phyloP scores from a whole-genome alignment of 306 rosid genomes.

The Luffa acutangula region DNA sequence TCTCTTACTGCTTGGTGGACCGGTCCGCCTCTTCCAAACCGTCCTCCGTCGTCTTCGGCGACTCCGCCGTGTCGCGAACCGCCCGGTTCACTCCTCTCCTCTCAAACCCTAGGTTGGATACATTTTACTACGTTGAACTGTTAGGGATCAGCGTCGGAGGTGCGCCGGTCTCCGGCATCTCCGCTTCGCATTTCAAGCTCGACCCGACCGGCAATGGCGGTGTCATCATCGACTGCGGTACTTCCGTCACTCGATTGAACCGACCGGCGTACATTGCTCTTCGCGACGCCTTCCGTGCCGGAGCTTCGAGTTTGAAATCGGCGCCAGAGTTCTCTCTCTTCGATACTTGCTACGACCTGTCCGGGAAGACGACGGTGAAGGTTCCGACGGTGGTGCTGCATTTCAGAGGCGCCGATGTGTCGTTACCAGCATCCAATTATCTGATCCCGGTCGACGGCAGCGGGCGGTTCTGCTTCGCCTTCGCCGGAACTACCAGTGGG shows the following conservation, averaged over 20 bases:
- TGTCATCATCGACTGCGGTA: conserved; percentile 80
- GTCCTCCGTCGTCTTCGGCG: conserved; percentile 61
- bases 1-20: conserved; percentile 86
- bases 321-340: conserved; percentile 80
- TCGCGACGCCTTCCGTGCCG: conserved; percentile 55
- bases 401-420: conserved; percentile 64
- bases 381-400: conserved; percentile 86
- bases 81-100: conserved; percentile 74
- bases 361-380: conserved; percentile 62
- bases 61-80: conserved; percentile 63
- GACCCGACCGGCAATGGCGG: conserved; percentile 73
- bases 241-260: conserved; percentile 77
- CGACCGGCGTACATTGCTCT: conserved; percentile 57
- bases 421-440: conserved; percentile 74
- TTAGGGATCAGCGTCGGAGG: conserved; percentile 81
- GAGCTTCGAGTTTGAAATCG: conserved; percentile 42
- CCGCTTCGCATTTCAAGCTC: conserved; percentile 49
- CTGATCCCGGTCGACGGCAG: conserved; percentile 74
- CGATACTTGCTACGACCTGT: conserved; percentile 79
- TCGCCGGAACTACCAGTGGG: conserved; percentile 79
- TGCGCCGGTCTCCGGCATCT: conserved; percentile 41
- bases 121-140: conserved; percentile 76
- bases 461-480: conserved; percentile 87
- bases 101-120: conserved; percentile 60
- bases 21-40: conserved; percentile 77